A percentile compares a stretch with the other conserved stretches of the same genome.
phyloP scores from a whole-genome alignment of 176 grass and related monocot genomes.

The Guadua angustifolia region DNA sequence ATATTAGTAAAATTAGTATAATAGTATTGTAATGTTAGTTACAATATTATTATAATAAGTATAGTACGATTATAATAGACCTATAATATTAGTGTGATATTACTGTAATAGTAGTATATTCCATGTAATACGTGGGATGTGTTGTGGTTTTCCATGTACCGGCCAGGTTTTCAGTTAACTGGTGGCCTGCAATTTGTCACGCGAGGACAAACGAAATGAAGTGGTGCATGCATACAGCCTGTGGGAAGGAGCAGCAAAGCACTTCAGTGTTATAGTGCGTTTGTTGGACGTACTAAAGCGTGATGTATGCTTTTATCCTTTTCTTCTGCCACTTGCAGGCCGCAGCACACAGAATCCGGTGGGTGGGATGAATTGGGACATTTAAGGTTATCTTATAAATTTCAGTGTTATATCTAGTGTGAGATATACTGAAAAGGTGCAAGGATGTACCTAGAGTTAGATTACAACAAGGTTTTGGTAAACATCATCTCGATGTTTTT shows the following conservation, averaged over 20 bases:
- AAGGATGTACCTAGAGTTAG: neutral
- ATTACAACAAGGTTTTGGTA: too few relatives aligned
- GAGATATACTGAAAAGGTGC: neutral
- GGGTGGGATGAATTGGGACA: neutral
- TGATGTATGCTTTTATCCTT: neutral
- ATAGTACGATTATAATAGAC: too few relatives aligned
- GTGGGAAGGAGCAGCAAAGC: neutral
- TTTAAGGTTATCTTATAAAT: neutral
- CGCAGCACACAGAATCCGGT: constrained; percentile 19
- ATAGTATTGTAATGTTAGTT: too few relatives aligned
- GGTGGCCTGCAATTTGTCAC: neutral
- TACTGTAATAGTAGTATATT: too few relatives aligned
- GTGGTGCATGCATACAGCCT: neutral
- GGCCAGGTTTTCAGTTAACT: neutral
- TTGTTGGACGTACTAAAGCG: neutral
- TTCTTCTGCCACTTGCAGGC: neutral
- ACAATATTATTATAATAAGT: too few relatives aligned
- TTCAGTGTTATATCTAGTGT: neutral
- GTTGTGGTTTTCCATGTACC: neutral
- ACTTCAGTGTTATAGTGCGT: neutral
- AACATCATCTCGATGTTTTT: too few relatives aligned
- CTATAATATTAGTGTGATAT: too few relatives aligned
- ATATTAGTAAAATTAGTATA: too few relatives aligned
- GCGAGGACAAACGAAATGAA: neutral
- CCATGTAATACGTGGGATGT: constrained; percentile 8